Conservation (phyloP, 164 flowering plant species). For the Magnolia officinalis region DNA sequence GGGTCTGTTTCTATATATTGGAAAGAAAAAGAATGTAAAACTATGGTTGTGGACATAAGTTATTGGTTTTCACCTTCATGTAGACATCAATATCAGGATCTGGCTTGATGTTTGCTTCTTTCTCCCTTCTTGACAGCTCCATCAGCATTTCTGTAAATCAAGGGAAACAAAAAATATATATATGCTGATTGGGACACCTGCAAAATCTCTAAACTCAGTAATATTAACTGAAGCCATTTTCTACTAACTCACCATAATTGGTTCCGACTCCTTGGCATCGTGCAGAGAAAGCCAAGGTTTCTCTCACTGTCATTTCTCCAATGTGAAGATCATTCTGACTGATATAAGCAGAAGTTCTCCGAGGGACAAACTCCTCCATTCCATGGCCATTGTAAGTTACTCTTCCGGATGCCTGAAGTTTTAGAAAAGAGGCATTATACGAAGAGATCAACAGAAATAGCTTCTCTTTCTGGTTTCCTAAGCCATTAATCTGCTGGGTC, state of each 20-base stretch:
- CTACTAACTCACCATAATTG: constrained; percentile 28
- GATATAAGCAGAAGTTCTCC: constrained; percentile 58
- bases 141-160: constrained; percentile 48
- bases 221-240: neutral
- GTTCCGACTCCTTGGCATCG: constrained; percentile 64
- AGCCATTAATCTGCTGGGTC: no score
- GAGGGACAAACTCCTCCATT: constrained; percentile 65
- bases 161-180: no score
- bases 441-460: no score
- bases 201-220: neutral
- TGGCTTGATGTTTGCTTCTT: constrained; percentile 58
- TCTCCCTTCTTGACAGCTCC: constrained; percentile 91
- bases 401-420: constrained; percentile 40
- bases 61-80: constrained; percentile 65
- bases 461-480: no score
- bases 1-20: neutral
- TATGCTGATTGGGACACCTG: neutral
- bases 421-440: neutral
- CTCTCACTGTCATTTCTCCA: constrained; percentile 59
- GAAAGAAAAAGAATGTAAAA: neutral
- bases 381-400: constrained; percentile 67
- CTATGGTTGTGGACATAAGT: neutral
- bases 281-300: constrained; percentile 55
- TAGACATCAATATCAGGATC: constrained; percentile 79
- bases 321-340: constrained; percentile 58